Conservation (phyloP, 495 filamentous ascomycete species). For the Penicillium psychrofluorescens region DNA sequence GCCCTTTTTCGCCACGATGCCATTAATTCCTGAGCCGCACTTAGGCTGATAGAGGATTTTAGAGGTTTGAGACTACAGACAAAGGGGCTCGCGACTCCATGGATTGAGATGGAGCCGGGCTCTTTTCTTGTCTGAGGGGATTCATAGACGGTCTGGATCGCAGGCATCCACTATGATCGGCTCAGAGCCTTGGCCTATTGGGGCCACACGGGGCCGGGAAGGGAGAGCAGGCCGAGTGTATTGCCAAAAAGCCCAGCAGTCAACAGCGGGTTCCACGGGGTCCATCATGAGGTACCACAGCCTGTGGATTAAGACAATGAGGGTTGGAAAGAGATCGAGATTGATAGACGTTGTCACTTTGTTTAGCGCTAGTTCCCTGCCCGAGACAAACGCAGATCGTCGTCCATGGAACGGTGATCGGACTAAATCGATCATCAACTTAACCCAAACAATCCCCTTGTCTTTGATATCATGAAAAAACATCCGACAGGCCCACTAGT, state of each 20-base stretch:
- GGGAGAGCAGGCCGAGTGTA: constrained; percentile 10
- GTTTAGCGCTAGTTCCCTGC: no score
- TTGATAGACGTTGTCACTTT: no score
- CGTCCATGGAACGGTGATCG: background rate
- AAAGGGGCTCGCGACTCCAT: no score
- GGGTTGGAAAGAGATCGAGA: background rate
- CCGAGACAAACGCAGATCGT: background rate
- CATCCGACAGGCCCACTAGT: constrained; percentile 7
- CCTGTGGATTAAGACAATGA: constrained; percentile 1
- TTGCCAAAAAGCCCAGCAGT: constrained; percentile 11
- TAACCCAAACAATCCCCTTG: constrained; percentile 1
- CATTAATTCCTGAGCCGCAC: no score
- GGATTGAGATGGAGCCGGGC: no score
- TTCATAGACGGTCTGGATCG: background rate
- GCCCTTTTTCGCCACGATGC: no score
- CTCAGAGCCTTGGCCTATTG: no score
- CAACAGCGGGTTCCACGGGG: constrained; percentile 14
- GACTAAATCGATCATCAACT: background rate
- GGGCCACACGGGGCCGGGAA: constrained; percentile 1
- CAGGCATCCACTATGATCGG: background rate
- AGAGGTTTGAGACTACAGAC: no score
- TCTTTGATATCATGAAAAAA: constrained; percentile 2
- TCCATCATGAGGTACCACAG: constrained; percentile 17
- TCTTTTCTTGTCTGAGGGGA: no score
- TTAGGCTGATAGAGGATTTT: no score